These are phyloP conservation scores for Salix exigua DNA, from an alignment of 345 rosid genomes.

Conservation along the genomic window DNA sequence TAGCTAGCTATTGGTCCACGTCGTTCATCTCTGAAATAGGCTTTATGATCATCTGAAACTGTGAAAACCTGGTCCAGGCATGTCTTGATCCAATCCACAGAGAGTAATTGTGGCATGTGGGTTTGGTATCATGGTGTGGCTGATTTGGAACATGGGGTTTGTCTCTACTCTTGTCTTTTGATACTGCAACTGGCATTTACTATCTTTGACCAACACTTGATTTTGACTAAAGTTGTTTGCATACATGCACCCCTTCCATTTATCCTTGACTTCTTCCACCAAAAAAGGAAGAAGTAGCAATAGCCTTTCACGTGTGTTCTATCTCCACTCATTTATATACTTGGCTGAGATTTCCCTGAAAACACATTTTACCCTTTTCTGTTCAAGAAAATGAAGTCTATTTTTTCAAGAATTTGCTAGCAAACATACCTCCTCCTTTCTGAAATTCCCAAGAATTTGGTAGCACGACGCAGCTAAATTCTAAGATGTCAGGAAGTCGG, in stretches of 20 bases:
- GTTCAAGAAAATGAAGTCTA: neutral
- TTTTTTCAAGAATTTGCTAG: too few species aligned
- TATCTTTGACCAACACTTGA: slow-evolving; percentile 27
- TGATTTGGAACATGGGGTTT: slow-evolving; percentile 2
- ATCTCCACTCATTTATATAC: neutral
- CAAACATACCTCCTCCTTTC: too few species aligned
- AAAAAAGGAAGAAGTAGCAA: neutral
- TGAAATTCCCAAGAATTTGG: too few species aligned
- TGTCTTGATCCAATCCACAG: neutral
- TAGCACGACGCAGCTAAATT: neutral
- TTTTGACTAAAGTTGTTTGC: slow-evolving; percentile 1
- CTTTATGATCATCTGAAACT: neutral
- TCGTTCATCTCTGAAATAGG: neutral
- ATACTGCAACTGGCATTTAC: slow-evolving; percentile 6
- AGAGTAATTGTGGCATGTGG: neutral
- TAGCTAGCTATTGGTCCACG: neutral
- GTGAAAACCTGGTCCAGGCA: neutral
- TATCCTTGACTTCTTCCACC: neutral
- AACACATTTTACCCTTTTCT: neutral
- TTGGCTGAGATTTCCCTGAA: too few species aligned
- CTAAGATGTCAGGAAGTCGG: neutral
- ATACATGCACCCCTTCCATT: neutral
- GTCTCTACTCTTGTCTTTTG: slow-evolving; percentile 13
- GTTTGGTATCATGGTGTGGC: neutral
- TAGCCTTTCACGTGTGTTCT: neutral